These are phyloP conservation scores for Ophiocordyceps polyrhachis-furcata DNA, from an alignment of 2,329 filamentous ascomycete genomes.

Conservation along the genomic window DNA sequence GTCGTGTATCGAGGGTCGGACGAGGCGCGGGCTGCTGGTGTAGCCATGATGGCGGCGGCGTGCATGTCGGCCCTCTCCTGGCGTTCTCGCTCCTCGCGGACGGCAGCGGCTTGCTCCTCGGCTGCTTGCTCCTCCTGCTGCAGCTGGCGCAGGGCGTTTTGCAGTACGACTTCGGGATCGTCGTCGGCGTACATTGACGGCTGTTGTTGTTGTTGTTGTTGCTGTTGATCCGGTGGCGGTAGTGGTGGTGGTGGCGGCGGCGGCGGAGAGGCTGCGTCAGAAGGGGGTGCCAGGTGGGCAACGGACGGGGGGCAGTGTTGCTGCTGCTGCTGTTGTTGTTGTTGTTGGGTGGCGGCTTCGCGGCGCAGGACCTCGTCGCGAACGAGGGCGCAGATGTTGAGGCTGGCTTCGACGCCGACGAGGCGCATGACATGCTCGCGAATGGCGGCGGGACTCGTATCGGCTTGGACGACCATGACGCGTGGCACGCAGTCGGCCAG, in stretches of 20 bases:
- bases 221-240: slow-evolving; percentile 13
- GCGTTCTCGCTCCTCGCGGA: slow-evolving; percentile 31
- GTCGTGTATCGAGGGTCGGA: slow-evolving; percentile 16
- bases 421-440: slow-evolving; percentile 36
- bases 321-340: slow-evolving; percentile 1
- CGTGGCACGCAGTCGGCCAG: slow-evolving; percentile 40
- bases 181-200: slow-evolving; percentile 26
- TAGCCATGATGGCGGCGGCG: slow-evolving; percentile 14
- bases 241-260: slow-evolving; percentile 6
- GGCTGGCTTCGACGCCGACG: slow-evolving; percentile 33
- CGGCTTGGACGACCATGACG: slow-evolving; percentile 36
- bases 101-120: slow-evolving; percentile 35
- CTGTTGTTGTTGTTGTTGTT: background rate
- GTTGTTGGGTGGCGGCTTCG: slow-evolving; percentile 7
- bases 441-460: slow-evolving; percentile 41
- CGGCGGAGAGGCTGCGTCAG: slow-evolving; percentile 8
- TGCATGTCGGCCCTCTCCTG: slow-evolving; percentile 20
- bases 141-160: slow-evolving; percentile 38
- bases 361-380: slow-evolving; percentile 36
- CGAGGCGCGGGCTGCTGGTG: slow-evolving; percentile 10
- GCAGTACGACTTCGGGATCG: slow-evolving; percentile 37
- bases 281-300: slow-evolving; percentile 5
- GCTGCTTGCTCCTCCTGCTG: slow-evolving; percentile 41
- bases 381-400: slow-evolving; percentile 35
- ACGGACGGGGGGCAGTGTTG: slow-evolving; percentile 4